Evolutionary conservation across 2,329 filamentous ascomycete genomes (phyloP).

Genomic region (Cladorrhinum sp.): DNA sequence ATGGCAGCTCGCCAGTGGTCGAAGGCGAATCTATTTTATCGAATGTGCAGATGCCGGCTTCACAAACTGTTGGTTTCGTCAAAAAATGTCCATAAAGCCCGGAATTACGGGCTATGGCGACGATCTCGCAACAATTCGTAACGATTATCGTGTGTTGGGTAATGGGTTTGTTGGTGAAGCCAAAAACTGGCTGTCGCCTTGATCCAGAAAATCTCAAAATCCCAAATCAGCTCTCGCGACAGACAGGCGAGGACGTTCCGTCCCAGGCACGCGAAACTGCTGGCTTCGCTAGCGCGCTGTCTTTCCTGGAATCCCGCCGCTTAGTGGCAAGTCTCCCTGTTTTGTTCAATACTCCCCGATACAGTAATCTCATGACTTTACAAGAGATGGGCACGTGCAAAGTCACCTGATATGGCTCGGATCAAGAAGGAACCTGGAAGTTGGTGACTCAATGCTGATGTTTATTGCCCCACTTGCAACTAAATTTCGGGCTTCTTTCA

Average conservation of each 20-base stretch:
- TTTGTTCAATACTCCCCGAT: constrained; percentile 11
- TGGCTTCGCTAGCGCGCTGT: constrained; percentile 13
- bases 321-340: constrained; percentile 5
- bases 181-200: constrained; percentile 22
- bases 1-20: not conserved
- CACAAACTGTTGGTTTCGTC: not conserved
- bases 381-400: not conserved
- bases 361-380: not conserved
- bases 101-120: not conserved
- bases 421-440: not conserved
- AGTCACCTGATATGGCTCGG: constrained; percentile 3
- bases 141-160: constrained; percentile 22
- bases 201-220: constrained; percentile 24
- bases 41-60: constrained; percentile 5
- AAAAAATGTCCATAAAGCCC: constrained; percentile 15
- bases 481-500: constrained; percentile 1
- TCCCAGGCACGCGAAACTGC: constrained; percentile 20
- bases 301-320: constrained; percentile 9
- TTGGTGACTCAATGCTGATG: not conserved
- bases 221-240: constrained; percentile 19
- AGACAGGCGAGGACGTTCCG: constrained; percentile 12
- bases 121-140: constrained; percentile 23
- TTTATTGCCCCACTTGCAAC: not conserved
- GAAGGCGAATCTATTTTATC: not conserved
- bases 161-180: constrained; percentile 21